Conservation (phyloP, 441 rosid species). For the Isatis lusitanica region DNA sequence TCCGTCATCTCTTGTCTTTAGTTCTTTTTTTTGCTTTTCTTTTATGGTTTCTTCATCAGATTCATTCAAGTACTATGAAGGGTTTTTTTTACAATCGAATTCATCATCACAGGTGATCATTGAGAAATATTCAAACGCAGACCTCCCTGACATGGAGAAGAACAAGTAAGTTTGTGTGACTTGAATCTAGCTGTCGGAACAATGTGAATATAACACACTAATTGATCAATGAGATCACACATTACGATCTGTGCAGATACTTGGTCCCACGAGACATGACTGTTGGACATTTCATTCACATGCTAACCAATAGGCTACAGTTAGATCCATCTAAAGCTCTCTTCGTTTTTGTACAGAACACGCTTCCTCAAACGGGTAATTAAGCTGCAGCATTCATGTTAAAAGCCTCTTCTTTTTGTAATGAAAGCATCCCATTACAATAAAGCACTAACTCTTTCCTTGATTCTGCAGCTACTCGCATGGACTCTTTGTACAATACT, state of each 20-base stretch:
- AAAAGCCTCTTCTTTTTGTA: background rate
- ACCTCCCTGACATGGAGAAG: conserved; percentile 90
- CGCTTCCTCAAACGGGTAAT: conserved; percentile 84
- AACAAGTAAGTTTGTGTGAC: conserved; percentile 58
- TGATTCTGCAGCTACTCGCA: conserved; percentile 52
- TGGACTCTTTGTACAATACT: conserved; percentile 70
- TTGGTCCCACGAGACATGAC: conserved; percentile 91
- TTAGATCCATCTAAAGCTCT: conserved; percentile 80
- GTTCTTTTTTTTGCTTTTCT: background rate
- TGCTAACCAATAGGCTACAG: conserved; percentile 65
- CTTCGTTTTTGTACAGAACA: conserved; percentile 79
- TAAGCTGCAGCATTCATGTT: background rate
- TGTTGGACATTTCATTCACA: conserved; percentile 88
- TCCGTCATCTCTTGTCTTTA: background rate
- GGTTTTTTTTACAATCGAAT: background rate
- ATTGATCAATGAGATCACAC: background rate
- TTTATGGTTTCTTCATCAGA: background rate
- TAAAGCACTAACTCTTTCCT: background rate
- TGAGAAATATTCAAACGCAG: conserved; percentile 75
- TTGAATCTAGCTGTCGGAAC: background rate
- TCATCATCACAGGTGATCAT: conserved; percentile 59
- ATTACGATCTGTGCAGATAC: conserved; percentile 42
- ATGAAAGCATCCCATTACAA: background rate
- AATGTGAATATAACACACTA: background rate
- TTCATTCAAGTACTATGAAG: background rate